Conservation (phyloP, 2,329 filamentous ascomycete species). For the Epichloe aotearoae region DNA sequence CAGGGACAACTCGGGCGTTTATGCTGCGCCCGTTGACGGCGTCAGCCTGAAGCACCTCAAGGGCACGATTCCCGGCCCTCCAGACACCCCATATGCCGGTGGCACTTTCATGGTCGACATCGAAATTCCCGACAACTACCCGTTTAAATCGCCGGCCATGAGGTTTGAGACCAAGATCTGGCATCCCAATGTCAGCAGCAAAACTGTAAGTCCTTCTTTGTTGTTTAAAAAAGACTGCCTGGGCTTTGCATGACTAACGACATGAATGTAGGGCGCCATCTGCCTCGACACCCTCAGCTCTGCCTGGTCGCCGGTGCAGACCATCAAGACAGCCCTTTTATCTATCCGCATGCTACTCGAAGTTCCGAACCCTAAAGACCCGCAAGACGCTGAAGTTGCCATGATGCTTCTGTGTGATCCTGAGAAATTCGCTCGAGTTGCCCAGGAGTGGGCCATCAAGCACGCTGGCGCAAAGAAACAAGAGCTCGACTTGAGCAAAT, state of each 20-base stretch:
- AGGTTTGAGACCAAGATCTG: constrained; percentile 86
- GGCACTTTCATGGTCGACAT: constrained; percentile 77
- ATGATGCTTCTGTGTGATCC: constrained; percentile 74
- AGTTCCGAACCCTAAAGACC: constrained; percentile 88
- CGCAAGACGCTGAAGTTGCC: constrained; percentile 91
- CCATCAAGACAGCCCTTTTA: constrained; percentile 87
- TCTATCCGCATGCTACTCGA: constrained; percentile 88
- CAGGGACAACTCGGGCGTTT: constrained; percentile 58
- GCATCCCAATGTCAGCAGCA: constrained; percentile 94
- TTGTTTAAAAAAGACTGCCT: neutral
- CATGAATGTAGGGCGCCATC: constrained; percentile 65
- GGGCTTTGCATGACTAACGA: neutral
- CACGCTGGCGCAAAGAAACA: constrained; percentile 60
- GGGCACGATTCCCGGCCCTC: constrained; percentile 73
- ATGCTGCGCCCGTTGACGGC: constrained; percentile 49
- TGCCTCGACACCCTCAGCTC: constrained; percentile 84
- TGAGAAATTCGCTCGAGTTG: constrained; percentile 65
- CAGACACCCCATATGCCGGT: constrained; percentile 86
- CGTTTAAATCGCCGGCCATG: constrained; percentile 86
- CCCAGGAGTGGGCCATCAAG: constrained; percentile 79
- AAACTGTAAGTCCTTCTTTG: constrained; percentile 53
- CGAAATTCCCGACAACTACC: constrained; percentile 75
- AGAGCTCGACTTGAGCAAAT: constrained; percentile 23
- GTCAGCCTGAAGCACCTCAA: constrained; percentile 69
- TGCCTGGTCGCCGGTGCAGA: constrained; percentile 92